A percentile compares a stretch with the other conserved stretches of the same genome.
Conservation (phyloP, 257 asterid species). For the Petrea volubilis region DNA sequence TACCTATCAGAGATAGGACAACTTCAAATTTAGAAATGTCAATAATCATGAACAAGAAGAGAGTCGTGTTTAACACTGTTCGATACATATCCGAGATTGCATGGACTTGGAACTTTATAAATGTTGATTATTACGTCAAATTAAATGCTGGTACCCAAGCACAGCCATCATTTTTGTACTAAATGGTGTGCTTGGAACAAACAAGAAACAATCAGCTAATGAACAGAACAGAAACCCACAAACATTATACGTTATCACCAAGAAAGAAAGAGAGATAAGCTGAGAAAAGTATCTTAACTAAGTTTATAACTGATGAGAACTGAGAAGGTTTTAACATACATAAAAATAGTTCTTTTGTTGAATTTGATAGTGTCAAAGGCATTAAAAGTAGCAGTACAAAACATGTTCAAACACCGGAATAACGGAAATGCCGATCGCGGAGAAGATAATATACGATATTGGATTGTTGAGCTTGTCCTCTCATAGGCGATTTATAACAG, state of each 20-base stretch:
- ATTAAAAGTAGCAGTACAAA: constrained; percentile 6
- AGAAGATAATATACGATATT: constrained; percentile 10
- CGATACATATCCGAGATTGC: too few relatives aligned
- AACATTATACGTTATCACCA: not conserved
- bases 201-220: too few relatives aligned
- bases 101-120: too few relatives aligned
- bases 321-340: not conserved
- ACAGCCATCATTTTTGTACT: too few relatives aligned
- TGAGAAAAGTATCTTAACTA: not conserved
- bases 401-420: constrained; percentile 4
- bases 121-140: too few relatives aligned
- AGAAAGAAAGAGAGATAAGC: not conserved
- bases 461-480: constrained; percentile 9
- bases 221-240: too few relatives aligned
- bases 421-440: not conserved
- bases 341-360: constrained; percentile 8
- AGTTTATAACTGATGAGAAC: not conserved
- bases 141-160: too few relatives aligned
- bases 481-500: constrained; percentile 72
- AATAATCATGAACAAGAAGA: too few relatives aligned
- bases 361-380: not conserved
- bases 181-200: too few relatives aligned
- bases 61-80: too few relatives aligned
- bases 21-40: too few relatives aligned
- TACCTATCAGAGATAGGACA: too few relatives aligned